phyloP scores from a whole-genome alignment of 2,329 filamentous ascomycete species.

The Hypocreales sp. region DNA sequence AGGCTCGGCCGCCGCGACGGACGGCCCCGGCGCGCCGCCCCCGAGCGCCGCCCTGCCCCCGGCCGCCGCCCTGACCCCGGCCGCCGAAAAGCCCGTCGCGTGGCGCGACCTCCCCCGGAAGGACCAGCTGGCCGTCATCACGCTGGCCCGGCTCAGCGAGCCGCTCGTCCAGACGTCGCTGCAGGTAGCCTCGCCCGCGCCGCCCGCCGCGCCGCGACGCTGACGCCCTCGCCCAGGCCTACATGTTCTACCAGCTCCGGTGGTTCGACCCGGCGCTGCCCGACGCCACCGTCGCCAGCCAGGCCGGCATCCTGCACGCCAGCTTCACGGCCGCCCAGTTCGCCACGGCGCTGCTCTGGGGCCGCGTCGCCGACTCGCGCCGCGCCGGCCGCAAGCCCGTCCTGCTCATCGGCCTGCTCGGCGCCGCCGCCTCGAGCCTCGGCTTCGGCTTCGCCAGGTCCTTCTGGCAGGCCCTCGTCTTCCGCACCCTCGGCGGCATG shows the following conservation, averaged over 20 bases:
- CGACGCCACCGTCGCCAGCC: slow-evolving; percentile 53
- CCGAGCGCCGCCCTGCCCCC: no score
- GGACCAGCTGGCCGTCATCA: slow-evolving; percentile 62
- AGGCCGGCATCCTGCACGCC: slow-evolving; percentile 64
- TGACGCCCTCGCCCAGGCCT: slow-evolving; percentile 32
- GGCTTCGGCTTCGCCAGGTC: slow-evolving; percentile 51
- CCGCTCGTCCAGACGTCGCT: slow-evolving; percentile 68
- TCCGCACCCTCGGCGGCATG: slow-evolving; percentile 52
- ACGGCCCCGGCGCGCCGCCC: no score
- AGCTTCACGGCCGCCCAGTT: slow-evolving; percentile 75
- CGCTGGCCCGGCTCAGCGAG: slow-evolving; percentile 64
- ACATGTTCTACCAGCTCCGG: slow-evolving; percentile 80
- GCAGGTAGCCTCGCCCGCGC: slow-evolving; percentile 18
- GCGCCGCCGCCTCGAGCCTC: slow-evolving; percentile 30
- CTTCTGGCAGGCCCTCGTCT: slow-evolving; percentile 57
- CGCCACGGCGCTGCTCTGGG: slow-evolving; percentile 71
- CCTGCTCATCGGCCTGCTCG: slow-evolving; percentile 59
- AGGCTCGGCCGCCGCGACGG: no score
- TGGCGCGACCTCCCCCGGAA: slow-evolving; percentile 66
- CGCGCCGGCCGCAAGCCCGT: slow-evolving; percentile 61
- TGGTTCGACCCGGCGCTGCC: slow-evolving; percentile 47
- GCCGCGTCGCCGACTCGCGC: slow-evolving; percentile 48
- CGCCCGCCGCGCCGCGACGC: background rate
- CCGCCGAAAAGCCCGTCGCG: background rate
- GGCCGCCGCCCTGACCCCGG: no score